Conservation (phyloP, 768 basidiomycete genomes). For the Terana coerulea region DNA sequence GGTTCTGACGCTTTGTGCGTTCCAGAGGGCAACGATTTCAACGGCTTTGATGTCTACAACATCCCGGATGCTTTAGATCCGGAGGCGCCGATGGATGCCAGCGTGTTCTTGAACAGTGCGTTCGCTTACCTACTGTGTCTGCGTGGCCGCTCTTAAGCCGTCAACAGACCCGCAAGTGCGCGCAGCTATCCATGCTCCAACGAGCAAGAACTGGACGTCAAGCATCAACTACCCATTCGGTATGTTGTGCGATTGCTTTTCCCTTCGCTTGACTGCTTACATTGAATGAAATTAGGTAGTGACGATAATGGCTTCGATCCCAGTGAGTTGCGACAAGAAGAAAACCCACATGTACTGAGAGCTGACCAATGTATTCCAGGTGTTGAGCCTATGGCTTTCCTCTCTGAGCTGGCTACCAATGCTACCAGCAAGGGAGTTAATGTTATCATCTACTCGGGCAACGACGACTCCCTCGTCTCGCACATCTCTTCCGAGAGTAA, state of each 20-base stretch:
- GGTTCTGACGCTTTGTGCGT: neutral
- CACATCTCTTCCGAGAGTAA: slow-evolving; percentile 60
- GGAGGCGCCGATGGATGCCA: slow-evolving; percentile 45
- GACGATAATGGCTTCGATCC: neutral
- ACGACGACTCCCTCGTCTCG: slow-evolving; percentile 63
- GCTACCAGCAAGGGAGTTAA: slow-evolving; percentile 47
- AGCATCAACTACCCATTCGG: slow-evolving; percentile 35
- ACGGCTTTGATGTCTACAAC: slow-evolving; percentile 37
- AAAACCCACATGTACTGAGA: neutral
- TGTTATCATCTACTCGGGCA: slow-evolving; percentile 61
- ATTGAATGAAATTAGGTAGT: neutral
- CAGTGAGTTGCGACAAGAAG: neutral
- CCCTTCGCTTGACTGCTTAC: neutral
- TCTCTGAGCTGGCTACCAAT: slow-evolving; percentile 62
- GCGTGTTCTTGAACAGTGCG: slow-evolving; percentile 61
- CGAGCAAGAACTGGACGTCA: slow-evolving; percentile 44
- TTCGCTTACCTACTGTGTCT: neutral
- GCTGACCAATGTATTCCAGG: neutral
- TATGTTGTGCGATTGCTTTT: slow-evolving; percentile 15
- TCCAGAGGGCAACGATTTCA: slow-evolving; percentile 1
- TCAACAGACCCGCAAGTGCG: slow-evolving; percentile 49
- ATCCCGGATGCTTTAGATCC: slow-evolving; percentile 53
- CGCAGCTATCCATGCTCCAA: slow-evolving; percentile 66
- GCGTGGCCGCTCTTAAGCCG: neutral
- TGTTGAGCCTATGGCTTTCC: slow-evolving; percentile 49